Percentiles rank a stretch among this genome's conserved stretches.
Evolutionary conservation across 371 early-diverging fungal genomes (phyloP).

Genomic region (Syncephalis plumigaleata): DNA sequence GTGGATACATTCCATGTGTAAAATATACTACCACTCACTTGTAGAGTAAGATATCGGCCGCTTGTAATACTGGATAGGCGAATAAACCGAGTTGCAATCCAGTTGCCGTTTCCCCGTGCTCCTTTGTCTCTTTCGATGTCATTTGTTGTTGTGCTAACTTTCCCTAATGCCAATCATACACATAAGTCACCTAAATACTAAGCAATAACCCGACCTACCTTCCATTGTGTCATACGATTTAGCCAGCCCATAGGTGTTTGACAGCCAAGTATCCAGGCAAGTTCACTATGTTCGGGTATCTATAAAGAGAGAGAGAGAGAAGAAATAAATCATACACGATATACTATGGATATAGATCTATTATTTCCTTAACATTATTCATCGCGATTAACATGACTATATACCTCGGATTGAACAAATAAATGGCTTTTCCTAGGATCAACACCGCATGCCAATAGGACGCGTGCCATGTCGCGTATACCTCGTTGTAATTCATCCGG

Average conservation of each 20-base stretch:
- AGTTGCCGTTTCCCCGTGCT: constrained; percentile 5
- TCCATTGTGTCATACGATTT: constrained; percentile 93
- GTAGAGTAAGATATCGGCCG: constrained; percentile 88
- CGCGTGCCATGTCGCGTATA: constrained; percentile 46
- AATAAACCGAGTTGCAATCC: constrained; percentile 62
- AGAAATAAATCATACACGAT: no score
- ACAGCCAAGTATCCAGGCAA: constrained; percentile 76
- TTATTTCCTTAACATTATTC: background rate
- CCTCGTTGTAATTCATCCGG: constrained; percentile 40
- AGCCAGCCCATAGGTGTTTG: constrained; percentile 77
- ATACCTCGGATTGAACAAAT: constrained; percentile 60
- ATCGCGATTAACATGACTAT: background rate
- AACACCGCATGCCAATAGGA: constrained; percentile 74
- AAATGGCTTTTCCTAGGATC: constrained; percentile 54
- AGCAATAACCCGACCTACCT: constrained; percentile 26
- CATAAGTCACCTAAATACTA: no score
- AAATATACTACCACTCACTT: constrained; percentile 16
- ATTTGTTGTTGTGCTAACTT: background rate
- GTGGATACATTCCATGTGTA: background rate
- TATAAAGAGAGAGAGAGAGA: constrained; percentile 1
- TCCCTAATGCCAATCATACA: no score
- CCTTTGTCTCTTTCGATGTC: no score
- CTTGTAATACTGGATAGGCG: constrained; percentile 85
- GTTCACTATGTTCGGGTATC: constrained; percentile 62
- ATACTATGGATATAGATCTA: no score